Percentiles rank a stretch among this genome's conserved stretches.
phyloP scores from a whole-genome alignment of 2,329 filamentous ascomycete species.

The Aureobasidium namibiae region DNA sequence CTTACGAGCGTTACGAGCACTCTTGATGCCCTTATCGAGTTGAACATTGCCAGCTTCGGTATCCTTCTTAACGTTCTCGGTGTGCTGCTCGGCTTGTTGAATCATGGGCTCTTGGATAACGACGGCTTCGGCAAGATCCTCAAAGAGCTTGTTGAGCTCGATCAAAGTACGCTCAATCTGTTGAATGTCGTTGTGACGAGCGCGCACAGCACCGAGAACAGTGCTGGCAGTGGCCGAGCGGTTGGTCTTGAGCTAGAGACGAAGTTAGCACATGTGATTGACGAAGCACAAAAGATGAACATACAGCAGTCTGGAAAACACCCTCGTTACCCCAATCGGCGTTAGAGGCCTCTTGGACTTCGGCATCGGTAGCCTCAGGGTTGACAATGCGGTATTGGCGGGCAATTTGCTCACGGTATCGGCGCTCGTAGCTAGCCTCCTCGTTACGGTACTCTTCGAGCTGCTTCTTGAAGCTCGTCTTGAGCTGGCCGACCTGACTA shows the following conservation, averaged over 20 bases:
- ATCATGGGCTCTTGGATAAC: constrained; percentile 63
- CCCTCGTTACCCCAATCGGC: constrained; percentile 70
- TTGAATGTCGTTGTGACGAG: constrained; percentile 75
- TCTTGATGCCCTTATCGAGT: constrained; percentile 58
- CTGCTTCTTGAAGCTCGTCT: constrained; percentile 63
- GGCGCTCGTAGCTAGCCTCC: constrained; percentile 61
- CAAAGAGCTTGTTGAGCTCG: constrained; percentile 63
- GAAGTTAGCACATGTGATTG: not conserved
- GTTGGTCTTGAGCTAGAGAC: constrained; percentile 60
- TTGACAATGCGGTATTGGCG: constrained; percentile 77
- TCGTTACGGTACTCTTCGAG: constrained; percentile 62
- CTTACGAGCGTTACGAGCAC: constrained; percentile 59
- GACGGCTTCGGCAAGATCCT: constrained; percentile 66
- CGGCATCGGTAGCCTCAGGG: constrained; percentile 65
- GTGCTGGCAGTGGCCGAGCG: constrained; percentile 64
- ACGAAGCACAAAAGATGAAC: constrained; percentile 24
- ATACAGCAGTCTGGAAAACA: constrained; percentile 74
- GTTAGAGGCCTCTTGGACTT: constrained; percentile 61
- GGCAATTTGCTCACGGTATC: constrained; percentile 69
- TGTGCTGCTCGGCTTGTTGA: constrained; percentile 54
- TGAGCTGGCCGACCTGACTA: constrained; percentile 61
- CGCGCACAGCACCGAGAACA: constrained; percentile 69
- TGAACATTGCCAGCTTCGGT: constrained; percentile 62
- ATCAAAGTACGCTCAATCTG: constrained; percentile 68
- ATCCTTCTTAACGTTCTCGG: constrained; percentile 56